Base-by-base conservation (phyloP, 2,329 filamentous ascomycete genomes). In the Calonectria pteridis region DNA sequence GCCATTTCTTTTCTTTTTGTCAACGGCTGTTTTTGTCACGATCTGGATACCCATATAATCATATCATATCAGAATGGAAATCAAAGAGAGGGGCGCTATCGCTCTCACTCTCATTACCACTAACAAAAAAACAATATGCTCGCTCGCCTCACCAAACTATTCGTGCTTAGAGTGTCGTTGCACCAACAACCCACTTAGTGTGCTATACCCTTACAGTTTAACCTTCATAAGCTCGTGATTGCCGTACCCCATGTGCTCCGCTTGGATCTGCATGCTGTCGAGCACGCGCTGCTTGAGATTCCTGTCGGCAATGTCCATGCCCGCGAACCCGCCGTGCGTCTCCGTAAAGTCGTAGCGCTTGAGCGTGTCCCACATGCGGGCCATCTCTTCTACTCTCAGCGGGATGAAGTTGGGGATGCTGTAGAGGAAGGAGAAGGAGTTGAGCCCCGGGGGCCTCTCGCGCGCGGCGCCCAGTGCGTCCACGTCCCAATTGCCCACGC, bases 181-280 rank as follows among this genome's bases (percentile, higher is more conserved):
- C 23, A 37, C n/a, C 50, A 14, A 16, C 13, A 43, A 43, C 16
- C 28, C 35, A 66, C 23, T 55, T 72, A 28, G 29, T 28, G 11
- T 51, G 23, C 33, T 23, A 20, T 35, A 6, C 23, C 37, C 26
- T 26, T 16, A 20, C 26, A 80, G 29, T 64, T 50, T 76, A 53
- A 77, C 76, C 46, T 76, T 80, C 76, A 87, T 74, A 29, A 91
- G 79, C 0, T 81, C 81, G 63, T 89, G 87, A 3, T 81, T 79
- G 9, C 72, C 81, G 77, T 88, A 85, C 0, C 90, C 90, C 80
- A 88, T 88, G 28, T 83, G 85, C 76, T 81, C 86, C 3, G 93
- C 86, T 80, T 95, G 93, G 26, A 95, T 94, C 86, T 94, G 91
- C 89, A 94, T 94, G 81, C 94, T 96, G 73, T 95, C 91, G 80